Evolutionary conservation across 116 monocot genomes (phyloP).

Genomic region (Papilionanthe hybrid): DNA sequence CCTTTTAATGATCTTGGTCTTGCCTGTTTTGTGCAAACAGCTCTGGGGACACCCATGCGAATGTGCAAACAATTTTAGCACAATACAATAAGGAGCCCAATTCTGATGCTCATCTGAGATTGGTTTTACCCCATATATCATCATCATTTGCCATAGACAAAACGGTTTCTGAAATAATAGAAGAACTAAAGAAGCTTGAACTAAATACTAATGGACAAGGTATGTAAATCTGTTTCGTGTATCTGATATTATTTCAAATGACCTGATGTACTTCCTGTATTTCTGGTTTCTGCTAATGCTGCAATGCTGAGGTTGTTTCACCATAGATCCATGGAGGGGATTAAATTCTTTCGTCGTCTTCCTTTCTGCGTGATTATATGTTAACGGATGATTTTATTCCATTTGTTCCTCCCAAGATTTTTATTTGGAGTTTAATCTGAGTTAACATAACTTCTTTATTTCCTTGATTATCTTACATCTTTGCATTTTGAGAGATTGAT

Average conservation of each 20-base stretch:
- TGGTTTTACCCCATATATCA: conserved; percentile 65
- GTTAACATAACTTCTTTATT: not conserved
- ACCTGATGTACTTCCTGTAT: not conserved
- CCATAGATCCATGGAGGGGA: not conserved
- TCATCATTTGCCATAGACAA: conserved; percentile 58
- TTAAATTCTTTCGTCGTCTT: not conserved
- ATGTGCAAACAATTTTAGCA: conserved; percentile 51
- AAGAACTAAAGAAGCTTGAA: conserved; percentile 62
- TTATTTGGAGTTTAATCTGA: not conserved
- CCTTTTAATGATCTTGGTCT: not conserved
- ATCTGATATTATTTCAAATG: not conserved
- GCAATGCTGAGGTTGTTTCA: not conserved
- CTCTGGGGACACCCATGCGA: conserved; percentile 65
- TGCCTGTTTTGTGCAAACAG: conserved; percentile 34
- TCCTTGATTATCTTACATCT: not conserved
- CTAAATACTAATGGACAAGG: conserved; percentile 56
- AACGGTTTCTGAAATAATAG: conserved; percentile 56
- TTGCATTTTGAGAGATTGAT: not conserved
- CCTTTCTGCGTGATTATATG: not conserved
- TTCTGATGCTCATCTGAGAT: conserved; percentile 51
- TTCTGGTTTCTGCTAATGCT: conserved; percentile 1
- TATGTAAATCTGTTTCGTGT: conserved; percentile 17
- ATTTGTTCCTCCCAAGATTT: not conserved
- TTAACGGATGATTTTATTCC: not conserved
- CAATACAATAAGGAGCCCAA: conserved; percentile 42